These are phyloP conservation scores for Didymellaceae sp. DNA, from an alignment of 2,329 filamentous ascomycete genomes.

Conservation along the genomic window DNA sequence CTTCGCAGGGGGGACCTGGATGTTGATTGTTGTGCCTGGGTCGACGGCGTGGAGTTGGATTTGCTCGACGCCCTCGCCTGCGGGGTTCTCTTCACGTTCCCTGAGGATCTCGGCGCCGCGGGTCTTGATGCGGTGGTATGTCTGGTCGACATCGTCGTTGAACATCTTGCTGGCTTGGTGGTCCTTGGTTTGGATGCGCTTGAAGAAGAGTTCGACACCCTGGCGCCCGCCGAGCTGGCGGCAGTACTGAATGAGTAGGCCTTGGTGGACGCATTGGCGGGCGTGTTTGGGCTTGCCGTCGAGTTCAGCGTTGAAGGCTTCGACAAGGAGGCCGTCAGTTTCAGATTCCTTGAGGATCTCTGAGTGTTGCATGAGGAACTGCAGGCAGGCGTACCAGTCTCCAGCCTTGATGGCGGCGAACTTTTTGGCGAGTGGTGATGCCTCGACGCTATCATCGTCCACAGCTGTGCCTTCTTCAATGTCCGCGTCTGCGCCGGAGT, in stretches of 20 bases:
- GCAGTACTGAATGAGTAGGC: constrained; percentile 92
- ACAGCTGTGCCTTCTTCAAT: constrained; percentile 60
- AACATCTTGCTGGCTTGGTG: constrained; percentile 93
- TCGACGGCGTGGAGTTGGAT: constrained; percentile 98
- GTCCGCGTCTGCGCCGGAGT: constrained; percentile 67
- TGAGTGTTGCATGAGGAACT: constrained; percentile 81
- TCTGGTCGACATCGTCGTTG: constrained; percentile 88
- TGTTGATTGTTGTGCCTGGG: constrained; percentile 89
- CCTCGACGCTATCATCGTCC: constrained; percentile 69
- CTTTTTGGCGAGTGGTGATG: constrained; percentile 76
- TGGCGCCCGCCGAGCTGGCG: constrained; percentile 86
- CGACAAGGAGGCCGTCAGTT: constrained; percentile 86
- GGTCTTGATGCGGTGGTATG: constrained; percentile 80
- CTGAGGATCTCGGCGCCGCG: constrained; percentile 76
- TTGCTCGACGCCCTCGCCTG: constrained; percentile 78
- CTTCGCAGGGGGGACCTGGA: constrained; percentile 74
- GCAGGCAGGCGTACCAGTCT: constrained; percentile 75
- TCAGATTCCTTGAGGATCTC: constrained; percentile 82
- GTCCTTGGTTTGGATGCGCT: constrained; percentile 85
- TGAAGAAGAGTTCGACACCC: constrained; percentile 92
- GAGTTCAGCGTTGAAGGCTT: constrained; percentile 89
- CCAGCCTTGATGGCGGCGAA: constrained; percentile 80
- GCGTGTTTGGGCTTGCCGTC: constrained; percentile 77
- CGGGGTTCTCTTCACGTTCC: constrained; percentile 58
- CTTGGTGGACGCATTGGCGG: constrained; percentile 90